Base-by-base conservation (phyloP, 176 grass and related monocot species). In the Oryza rufipogon region DNA sequence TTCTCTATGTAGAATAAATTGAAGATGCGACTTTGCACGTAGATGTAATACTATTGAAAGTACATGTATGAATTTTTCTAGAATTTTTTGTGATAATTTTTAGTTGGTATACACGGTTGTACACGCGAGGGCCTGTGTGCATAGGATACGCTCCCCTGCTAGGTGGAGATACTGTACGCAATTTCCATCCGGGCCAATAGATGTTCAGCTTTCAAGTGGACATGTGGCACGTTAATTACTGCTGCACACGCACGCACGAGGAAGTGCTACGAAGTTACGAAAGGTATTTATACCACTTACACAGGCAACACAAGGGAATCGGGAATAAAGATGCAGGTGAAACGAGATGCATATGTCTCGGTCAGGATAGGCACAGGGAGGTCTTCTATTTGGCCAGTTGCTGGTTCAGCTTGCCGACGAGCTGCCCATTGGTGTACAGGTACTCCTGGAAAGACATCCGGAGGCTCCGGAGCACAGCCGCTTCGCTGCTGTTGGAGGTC, bases 291-390 rank as follows among this genome's bases (percentile, higher is more conserved):
- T 23, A 63, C 36, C 28, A 30, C 28, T 39, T 3, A 30, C 28
- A 63, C 58, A 11, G 58, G 8, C 58, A 63, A 23, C 6, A n/a
- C 13, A 1, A 3, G 20, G 58, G 56, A 4, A 60, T 54, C 5
- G 51, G 19, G 56, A n/a, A 60, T 60, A 63, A 63, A 10, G 3
- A 63, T 63, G 52, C 20, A 20, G 58, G 23, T 63, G 58, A 63
- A 23, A 23, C 54, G 56, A n/a, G 19, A 1, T 60, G 4, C 38
- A 39, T n/a, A n/a, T 36, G 4, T 3, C 10, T 54, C 42, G 7
- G n/a, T 84, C 90, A 98, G n/a, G 95, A 71, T 66, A 85, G 91
- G 84, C 92, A 98, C 39, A 98, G 58, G 17, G 89, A 88, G 45
- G 80, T 48, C 83, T 89, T 25, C 25, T 25, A 1, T 25, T 25